phyloP scores from a whole-genome alignment of 345 rosid species.

The Fremontodendron californicum region DNA sequence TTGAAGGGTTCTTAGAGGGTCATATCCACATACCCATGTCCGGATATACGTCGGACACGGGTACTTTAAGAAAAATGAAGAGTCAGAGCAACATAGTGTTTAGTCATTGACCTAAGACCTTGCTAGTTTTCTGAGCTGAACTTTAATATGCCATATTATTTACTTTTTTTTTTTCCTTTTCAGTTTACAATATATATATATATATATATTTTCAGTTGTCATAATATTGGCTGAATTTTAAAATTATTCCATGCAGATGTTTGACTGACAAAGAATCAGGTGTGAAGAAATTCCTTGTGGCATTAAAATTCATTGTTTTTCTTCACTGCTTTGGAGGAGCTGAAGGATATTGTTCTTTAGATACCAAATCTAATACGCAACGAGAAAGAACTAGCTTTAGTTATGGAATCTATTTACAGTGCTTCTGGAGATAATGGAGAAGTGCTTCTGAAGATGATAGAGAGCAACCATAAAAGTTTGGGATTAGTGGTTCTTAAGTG shows the following conservation, averaged over 20 bases:
- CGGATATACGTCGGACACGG: no score
- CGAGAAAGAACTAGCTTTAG: conserved; percentile 1
- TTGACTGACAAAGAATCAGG: conserved; percentile 20
- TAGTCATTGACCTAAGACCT: background rate
- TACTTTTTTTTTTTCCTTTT: background rate
- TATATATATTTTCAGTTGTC: no score
- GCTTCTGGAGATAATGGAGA: no score
- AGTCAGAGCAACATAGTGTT: no score
- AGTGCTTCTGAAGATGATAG: conserved; percentile 12
- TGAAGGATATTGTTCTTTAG: conserved; percentile 5
- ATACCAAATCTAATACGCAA: conserved; percentile 9
- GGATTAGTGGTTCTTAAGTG: conserved; percentile 13
- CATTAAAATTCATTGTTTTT: conserved; percentile 2
- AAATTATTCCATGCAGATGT: conserved; percentile 34
- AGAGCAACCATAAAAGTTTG: conserved; percentile 14
- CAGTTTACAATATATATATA: background rate
- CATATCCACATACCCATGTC: no score
- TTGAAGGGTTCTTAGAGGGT: no score
- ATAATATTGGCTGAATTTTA: background rate
- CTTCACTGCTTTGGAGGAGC: conserved; percentile 21
- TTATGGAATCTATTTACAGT: conserved; percentile 9
- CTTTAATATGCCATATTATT: background rate
- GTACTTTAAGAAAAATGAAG: no score
- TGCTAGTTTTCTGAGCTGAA: background rate
- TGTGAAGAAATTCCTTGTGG: conserved; percentile 9